Percentiles rank a stretch among this genome's conserved stretches.
Conservation (phyloP, 768 basidiomycete genomes). For the Lentinula sp. region DNA sequence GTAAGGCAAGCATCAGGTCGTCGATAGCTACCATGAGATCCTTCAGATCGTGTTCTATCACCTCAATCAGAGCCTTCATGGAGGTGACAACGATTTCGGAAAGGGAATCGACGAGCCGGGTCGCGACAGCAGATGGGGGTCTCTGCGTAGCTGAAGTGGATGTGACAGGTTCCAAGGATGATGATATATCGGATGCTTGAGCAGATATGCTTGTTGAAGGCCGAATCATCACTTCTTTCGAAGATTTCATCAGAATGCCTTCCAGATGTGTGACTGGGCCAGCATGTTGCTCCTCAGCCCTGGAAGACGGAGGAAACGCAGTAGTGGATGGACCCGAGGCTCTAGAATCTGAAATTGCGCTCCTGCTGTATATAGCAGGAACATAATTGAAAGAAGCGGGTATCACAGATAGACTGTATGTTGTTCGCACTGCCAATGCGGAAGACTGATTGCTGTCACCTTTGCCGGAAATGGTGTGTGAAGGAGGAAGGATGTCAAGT, state of each 20-base stretch:
- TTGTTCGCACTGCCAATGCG: not conserved
- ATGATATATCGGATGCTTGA: conserved; percentile 4
- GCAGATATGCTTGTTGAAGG: conserved; percentile 20
- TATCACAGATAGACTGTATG: not conserved
- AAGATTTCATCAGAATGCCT: conserved; percentile 13
- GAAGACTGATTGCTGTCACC: conserved; percentile 1
- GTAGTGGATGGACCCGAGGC: conserved; percentile 15
- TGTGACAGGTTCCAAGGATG: conserved; percentile 11
- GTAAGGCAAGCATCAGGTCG: conserved; percentile 45
- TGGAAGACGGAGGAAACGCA: conserved; percentile 18
- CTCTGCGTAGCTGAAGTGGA: conserved; percentile 13
- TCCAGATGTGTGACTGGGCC: conserved; percentile 17
- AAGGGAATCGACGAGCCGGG: conserved; percentile 38
- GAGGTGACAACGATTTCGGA: conserved; percentile 43
- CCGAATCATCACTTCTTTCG: conserved; percentile 28
- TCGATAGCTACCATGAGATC: conserved; percentile 59
- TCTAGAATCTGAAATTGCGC: conserved; percentile 11
- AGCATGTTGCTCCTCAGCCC: conserved; percentile 7
- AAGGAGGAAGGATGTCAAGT: conserved; percentile 1
- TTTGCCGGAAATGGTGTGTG: not conserved
- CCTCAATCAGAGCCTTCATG: conserved; percentile 34
- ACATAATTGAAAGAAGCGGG: not conserved
- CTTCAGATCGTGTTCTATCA: conserved; percentile 45
- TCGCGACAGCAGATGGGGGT: conserved; percentile 26
- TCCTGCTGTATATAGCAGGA: conserved; percentile 7